phyloP scores from a whole-genome alignment of 2,329 filamentous ascomycete genomes.

The Fusarium lateritium region DNA sequence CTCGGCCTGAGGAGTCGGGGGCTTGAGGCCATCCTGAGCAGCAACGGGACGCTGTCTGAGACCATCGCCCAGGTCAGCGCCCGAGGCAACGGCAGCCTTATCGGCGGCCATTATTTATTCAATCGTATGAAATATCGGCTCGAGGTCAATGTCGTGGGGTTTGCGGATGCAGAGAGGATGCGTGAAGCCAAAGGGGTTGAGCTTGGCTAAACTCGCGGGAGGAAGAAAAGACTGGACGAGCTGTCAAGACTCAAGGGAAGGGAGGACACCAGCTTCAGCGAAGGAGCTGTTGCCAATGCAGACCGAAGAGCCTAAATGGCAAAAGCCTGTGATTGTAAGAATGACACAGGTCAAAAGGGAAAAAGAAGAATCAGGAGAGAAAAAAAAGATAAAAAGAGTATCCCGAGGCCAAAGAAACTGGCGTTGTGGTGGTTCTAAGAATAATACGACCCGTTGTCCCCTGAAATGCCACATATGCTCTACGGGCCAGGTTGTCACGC shows the following conservation, averaged over 20 bases:
- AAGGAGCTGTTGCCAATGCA: slow-evolving; percentile 47
- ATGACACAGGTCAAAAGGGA: slow-evolving; percentile 40
- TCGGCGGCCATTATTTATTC: slow-evolving; percentile 66
- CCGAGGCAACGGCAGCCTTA: slow-evolving; percentile 70
- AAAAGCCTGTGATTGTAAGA: slow-evolving; percentile 33
- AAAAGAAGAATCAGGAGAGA: slow-evolving; percentile 21
- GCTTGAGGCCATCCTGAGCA: slow-evolving; percentile 54
- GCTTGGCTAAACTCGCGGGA: slow-evolving; percentile 39
- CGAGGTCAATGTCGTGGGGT: slow-evolving; percentile 13
- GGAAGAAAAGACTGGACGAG: slow-evolving; percentile 55
- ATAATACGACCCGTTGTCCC: slow-evolving; percentile 44
- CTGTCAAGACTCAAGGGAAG: slow-evolving; percentile 53
- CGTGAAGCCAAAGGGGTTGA: slow-evolving; percentile 37
- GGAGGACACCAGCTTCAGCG: slow-evolving; percentile 45
- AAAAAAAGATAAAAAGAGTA: slow-evolving; percentile 42
- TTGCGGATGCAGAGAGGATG: slow-evolving; percentile 28
- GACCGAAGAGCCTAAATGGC: slow-evolving; percentile 36
- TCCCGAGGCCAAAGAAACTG: slow-evolving; percentile 45
- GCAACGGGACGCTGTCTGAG: slow-evolving; percentile 68
- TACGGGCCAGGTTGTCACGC: slow-evolving; percentile 33
- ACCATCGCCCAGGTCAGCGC: slow-evolving; percentile 70
- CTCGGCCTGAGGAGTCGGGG: slow-evolving; percentile 62
- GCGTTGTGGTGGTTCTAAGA: slow-evolving; percentile 45
- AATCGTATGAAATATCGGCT: slow-evolving; percentile 29
- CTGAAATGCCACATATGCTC: slow-evolving; percentile 54